Base-by-base conservation (phyloP, 495 filamentous ascomycete genomes). In the Penicillium bialowiezense region DNA sequence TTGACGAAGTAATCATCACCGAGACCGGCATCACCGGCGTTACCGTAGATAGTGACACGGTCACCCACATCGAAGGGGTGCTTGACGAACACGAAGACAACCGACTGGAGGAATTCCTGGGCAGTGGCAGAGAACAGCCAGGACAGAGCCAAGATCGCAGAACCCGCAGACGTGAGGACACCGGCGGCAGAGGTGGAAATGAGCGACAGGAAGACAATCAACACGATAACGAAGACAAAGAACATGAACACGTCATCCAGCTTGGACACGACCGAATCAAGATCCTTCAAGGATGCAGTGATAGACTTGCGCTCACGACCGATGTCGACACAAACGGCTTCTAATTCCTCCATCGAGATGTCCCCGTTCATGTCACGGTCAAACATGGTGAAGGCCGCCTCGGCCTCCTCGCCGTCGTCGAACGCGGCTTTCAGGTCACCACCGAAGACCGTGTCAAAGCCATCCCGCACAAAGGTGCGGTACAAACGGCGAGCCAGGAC, bases 21-120 rank as follows among this genome's bases (percentile, higher is more conserved):
- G 14, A 78, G 75, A 64, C 89, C 78, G 13, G 76, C 59, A 20
- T 83, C 76, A 49, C 92, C 93, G 0, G 92, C 85, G 62, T 95
- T 96, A 36, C 90, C 90, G 57, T 96, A 96, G 24, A 97, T 79
- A 15, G 88, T 88, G 2, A 97, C 89, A 44, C 92, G 83, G 67
- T 97, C 92, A 52, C 92, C 92, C 12, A 97, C 93, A 64, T 97
- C 93, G 56, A 97, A 97, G 4, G 92, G 92, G 64, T 97, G 92
- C 73, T 97, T 97, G 61, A 97, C 88, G 57, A 97, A 96, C 50
- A 97, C 91, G 59, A 97, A 97, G 53, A 96, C 86, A 54, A 92
- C 78, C 2, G 89, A 95, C 60, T 95, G 81, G 1, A 97, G 77
- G 54, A 97, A 96, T 57, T 97, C 93, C 61, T 96, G 91, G 0